A percentile compares a stretch with the other conserved stretches of the same genome.
phyloP scores from a whole-genome alignment of 2,329 filamentous ascomycete species.

The Aureobasidium sp. region DNA sequence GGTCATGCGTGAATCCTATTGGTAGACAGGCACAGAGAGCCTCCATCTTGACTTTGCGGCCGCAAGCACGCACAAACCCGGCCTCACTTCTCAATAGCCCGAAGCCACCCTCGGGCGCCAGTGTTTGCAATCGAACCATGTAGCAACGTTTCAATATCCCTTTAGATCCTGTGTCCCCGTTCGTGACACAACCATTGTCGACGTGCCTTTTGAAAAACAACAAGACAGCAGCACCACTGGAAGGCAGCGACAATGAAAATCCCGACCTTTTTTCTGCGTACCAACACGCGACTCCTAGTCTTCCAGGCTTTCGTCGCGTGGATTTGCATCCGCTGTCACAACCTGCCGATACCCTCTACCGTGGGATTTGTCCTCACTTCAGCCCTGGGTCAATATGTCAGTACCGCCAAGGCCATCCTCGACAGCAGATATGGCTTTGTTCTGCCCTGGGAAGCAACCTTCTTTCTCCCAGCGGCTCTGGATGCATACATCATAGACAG shows the following conservation, averaged over 20 bases:
- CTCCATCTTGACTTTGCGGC: neutral
- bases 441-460: slow-evolving; percentile 1
- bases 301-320: slow-evolving; percentile 7
- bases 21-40: neutral
- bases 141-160: neutral
- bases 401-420: neutral
- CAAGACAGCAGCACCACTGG: neutral
- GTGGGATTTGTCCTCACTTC: neutral
- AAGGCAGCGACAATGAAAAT: neutral
- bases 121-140: neutral
- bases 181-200: neutral
- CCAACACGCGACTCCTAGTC: neutral
- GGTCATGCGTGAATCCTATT: neutral
- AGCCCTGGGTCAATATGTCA: neutral
- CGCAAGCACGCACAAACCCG: neutral
- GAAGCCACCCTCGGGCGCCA: neutral
- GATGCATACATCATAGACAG: neutral
- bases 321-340: neutral
- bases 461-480: neutral
- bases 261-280: neutral
- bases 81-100: neutral
- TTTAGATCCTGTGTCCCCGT: too few relatives aligned
- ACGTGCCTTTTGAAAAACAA: neutral
- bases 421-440: neutral
- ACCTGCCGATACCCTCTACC: neutral